These are phyloP conservation scores for Mollisiaceae sp. DNA, from an alignment of 2,329 filamentous ascomycete species.

Conservation along the genomic window DNA sequence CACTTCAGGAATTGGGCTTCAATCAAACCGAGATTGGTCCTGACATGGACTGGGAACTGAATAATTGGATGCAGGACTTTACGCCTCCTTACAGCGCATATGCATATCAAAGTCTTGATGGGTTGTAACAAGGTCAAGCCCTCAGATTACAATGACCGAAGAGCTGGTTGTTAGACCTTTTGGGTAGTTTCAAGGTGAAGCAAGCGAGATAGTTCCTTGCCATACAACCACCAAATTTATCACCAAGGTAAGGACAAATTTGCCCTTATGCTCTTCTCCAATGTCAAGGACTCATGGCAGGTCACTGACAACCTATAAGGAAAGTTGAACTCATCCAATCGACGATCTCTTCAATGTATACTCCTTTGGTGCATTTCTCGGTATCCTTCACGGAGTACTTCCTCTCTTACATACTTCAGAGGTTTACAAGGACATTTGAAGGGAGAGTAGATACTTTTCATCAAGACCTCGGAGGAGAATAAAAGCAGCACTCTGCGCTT, in stretches of 20 bases:
- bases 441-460: not conserved
- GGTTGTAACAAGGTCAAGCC: not conserved
- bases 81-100: slow-evolving; percentile 13
- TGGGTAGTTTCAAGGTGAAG: too few species aligned
- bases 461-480: not conserved
- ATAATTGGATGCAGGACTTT: slow-evolving; percentile 17
- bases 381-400: not conserved
- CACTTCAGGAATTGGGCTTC: slow-evolving; percentile 19
- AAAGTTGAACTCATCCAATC: too few species aligned
- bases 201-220: too few species aligned
- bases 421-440: not conserved
- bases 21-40: slow-evolving; percentile 15
- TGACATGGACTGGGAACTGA: slow-evolving; percentile 22
- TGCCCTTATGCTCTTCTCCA: too few species aligned
- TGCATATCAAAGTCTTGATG: slow-evolving; percentile 8
- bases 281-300: too few species aligned
- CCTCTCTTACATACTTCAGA: not conserved
- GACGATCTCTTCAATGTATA: not conserved
- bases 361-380: not conserved
- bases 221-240: too few species aligned
- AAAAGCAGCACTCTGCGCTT: not conserved
- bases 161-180: too few species aligned
- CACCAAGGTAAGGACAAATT: too few species aligned
- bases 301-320: too few species aligned
- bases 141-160: too few species aligned